phyloP scores from a whole-genome alignment of 2,329 filamentous ascomycete species.

The Phialophora verrucosa region DNA sequence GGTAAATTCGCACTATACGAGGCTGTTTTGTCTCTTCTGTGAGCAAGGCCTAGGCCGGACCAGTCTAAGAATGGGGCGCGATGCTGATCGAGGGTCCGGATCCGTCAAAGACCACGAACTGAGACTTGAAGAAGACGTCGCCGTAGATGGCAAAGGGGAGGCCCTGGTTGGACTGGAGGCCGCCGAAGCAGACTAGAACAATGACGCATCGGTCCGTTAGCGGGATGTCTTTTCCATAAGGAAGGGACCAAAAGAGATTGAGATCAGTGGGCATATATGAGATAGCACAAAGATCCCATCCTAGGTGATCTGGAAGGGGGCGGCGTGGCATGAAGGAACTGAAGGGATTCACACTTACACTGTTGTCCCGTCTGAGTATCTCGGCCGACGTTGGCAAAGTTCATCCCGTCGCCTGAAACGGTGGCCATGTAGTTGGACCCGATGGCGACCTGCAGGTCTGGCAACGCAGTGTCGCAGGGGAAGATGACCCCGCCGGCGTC shows the following conservation, averaged over 20 bases:
- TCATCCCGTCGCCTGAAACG: slow-evolving; percentile 62
- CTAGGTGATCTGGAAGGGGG: not conserved
- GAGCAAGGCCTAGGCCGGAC: not conserved
- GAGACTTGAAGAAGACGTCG: slow-evolving; percentile 65
- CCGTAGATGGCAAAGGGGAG: slow-evolving; percentile 63
- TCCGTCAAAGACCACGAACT: slow-evolving; percentile 66
- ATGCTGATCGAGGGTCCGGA: slow-evolving; percentile 60
- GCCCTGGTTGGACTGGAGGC: slow-evolving; percentile 63
- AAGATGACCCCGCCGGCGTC: slow-evolving; percentile 60
- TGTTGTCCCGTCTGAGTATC: slow-evolving; percentile 49
- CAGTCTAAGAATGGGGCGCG: slow-evolving; percentile 48
- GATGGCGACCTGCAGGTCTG: slow-evolving; percentile 62
- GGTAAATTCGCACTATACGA: not conserved
- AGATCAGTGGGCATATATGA: not conserved
- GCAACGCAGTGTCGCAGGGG: slow-evolving; percentile 61
- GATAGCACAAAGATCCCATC: not conserved
- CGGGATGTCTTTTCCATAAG: not conserved
- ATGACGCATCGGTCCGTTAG: not conserved
- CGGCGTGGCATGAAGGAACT: not conserved
- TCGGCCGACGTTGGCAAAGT: slow-evolving; percentile 59
- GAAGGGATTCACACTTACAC: slow-evolving; percentile 43
- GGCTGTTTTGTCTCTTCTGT: not conserved
- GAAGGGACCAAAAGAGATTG: not conserved
- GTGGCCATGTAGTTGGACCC: slow-evolving; percentile 57
- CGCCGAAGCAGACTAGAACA: slow-evolving; percentile 60